Percentiles rank a stretch among this genome's conserved stretches.
Evolutionary conservation across 106 monocot species (phyloP).

Genomic region (Acorus gramineus): DNA sequence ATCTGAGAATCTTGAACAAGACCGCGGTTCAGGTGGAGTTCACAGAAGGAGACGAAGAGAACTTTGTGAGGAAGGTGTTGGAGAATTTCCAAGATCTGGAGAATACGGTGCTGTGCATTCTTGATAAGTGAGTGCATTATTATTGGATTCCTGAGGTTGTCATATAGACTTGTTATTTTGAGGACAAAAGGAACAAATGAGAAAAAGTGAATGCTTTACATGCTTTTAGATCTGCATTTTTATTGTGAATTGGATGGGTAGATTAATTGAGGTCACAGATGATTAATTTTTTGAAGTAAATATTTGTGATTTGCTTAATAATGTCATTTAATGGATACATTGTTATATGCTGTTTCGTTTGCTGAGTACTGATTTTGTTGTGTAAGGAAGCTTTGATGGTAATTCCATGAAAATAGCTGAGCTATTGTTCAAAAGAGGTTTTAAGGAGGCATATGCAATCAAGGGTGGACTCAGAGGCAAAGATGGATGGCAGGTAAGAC

Average conservation of each 20-base stretch:
- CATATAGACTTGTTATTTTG: background rate
- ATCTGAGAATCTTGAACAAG: slow-evolving; percentile 66
- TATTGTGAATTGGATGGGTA: too few relatives aligned
- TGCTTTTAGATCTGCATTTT: background rate
- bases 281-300: too few relatives aligned
- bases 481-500: slow-evolving; percentile 85
- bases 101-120: slow-evolving; percentile 58
- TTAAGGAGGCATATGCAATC: slow-evolving; percentile 92
- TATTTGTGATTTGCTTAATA: too few relatives aligned
- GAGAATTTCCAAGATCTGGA: slow-evolving; percentile 50
- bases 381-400: slow-evolving; percentile 95
- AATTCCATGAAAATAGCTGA: slow-evolving; percentile 77
- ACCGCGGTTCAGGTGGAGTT: slow-evolving; percentile 52
- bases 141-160: background rate
- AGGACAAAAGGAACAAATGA: background rate
- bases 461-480: slow-evolving; percentile 88
- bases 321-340: background rate
- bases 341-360: background rate
- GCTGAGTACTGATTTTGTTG: slow-evolving; percentile 27
- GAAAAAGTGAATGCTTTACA: background rate
- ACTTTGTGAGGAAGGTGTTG: slow-evolving; percentile 50
- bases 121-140: slow-evolving; percentile 71
- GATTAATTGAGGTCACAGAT: too few relatives aligned
- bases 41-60: slow-evolving; percentile 53
- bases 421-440: slow-evolving; percentile 65